These are phyloP conservation scores for Sugiyamaella sp. DNA, from an alignment of 1,139 yeast species.

Conservation along the genomic window DNA sequence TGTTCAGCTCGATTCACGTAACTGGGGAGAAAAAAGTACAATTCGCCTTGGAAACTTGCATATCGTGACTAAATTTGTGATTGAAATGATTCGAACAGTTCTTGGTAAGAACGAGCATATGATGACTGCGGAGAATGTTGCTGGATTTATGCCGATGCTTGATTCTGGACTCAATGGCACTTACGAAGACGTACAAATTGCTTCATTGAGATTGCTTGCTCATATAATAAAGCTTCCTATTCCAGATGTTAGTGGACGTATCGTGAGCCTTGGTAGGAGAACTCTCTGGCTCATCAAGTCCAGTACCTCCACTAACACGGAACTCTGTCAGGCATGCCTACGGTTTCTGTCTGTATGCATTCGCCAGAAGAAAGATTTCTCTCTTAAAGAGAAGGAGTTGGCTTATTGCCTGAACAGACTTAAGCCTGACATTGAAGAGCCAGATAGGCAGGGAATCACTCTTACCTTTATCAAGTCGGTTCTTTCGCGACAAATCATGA, in stretches of 20 bases:
- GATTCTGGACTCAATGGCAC: constrained; percentile 62
- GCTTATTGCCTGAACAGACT: constrained; percentile 76
- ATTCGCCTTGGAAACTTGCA: constrained; percentile 63
- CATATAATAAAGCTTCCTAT: constrained; percentile 65
- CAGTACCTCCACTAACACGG: constrained; percentile 76
- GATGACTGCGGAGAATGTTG: constrained; percentile 60
- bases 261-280: constrained; percentile 41
- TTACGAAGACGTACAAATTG: constrained; percentile 73
- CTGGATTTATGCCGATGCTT: constrained; percentile 76
- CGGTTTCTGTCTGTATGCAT: constrained; percentile 74
- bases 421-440: constrained; percentile 89
- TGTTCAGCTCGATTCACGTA: constrained; percentile 65
- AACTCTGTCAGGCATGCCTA: constrained; percentile 80
- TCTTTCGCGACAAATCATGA: constrained; percentile 67
- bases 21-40: constrained; percentile 56
- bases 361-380: constrained; percentile 66
- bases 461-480: constrained; percentile 80
- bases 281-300: constrained; percentile 71
- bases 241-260: constrained; percentile 54
- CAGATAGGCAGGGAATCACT: constrained; percentile 85
- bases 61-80: constrained; percentile 57
- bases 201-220: constrained; percentile 67
- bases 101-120: constrained; percentile 61
- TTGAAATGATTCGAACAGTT: constrained; percentile 77
- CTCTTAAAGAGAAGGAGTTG: constrained; percentile 70